Evolutionary conservation across 2,329 filamentous ascomycete genomes (phyloP).

Genomic region (Colletotrichum karsti): DNA sequence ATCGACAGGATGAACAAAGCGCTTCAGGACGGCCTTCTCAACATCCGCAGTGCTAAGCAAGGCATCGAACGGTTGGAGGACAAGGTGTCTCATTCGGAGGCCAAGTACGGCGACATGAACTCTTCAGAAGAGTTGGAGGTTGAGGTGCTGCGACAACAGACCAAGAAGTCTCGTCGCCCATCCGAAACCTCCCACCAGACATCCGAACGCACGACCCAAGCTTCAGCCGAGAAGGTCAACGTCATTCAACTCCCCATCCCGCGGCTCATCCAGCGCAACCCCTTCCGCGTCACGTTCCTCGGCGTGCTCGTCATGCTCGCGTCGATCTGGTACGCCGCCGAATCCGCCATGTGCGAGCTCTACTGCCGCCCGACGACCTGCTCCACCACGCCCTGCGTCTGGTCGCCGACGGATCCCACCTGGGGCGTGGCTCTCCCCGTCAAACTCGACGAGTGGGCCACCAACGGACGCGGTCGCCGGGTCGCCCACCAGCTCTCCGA

Average conservation of each 20-base stretch:
- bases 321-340: constrained; percentile 62
- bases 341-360: constrained; percentile 59
- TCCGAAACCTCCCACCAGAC: neutral
- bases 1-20: constrained; percentile 61
- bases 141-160: constrained; percentile 12
- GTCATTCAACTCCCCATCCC: constrained; percentile 51
- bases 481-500: constrained; percentile 47
- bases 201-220: neutral
- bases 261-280: constrained; percentile 50
- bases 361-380: constrained; percentile 66
- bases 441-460: constrained; percentile 70
- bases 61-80: constrained; percentile 67
- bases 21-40: constrained; percentile 58
- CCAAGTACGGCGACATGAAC: constrained; percentile 20
- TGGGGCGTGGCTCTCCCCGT: constrained; percentile 69
- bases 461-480: constrained; percentile 57
- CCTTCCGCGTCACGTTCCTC: constrained; percentile 56
- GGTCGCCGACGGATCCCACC: constrained; percentile 65
- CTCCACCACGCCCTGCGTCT: constrained; percentile 56
- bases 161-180: constrained; percentile 1
- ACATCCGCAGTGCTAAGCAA: constrained; percentile 63
- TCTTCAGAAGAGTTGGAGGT: neutral
- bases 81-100: constrained; percentile 53
- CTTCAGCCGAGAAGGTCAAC: constrained; percentile 11
- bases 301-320: constrained; percentile 54